A percentile compares a stretch with the other conserved stretches of the same genome.
Evolutionary conservation across 2,329 filamentous ascomycete genomes (phyloP).

Genomic region (Neurospora crassa): DNA sequence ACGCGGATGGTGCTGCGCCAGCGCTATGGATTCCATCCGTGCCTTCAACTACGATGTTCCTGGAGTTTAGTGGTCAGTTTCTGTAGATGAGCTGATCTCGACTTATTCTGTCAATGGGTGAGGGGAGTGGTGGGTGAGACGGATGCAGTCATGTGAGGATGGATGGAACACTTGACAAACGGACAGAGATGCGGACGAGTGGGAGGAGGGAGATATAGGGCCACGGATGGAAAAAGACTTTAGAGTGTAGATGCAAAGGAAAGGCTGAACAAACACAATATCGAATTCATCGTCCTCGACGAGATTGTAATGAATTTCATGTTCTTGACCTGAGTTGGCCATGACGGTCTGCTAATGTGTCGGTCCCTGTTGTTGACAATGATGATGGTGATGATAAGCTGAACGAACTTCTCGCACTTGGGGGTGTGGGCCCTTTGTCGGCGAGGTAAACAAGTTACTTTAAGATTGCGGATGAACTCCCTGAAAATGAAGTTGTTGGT

Average conservation of each 20-base stretch:
- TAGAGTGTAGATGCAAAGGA: background rate
- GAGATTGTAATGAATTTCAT: constrained; percentile 31
- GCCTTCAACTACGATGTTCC: constrained; percentile 31
- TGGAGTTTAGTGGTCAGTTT: constrained; percentile 7
- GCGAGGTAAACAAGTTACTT: background rate
- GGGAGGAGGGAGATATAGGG: background rate
- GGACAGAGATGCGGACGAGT: background rate
- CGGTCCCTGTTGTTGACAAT: background rate
- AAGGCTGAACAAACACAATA: constrained; percentile 35
- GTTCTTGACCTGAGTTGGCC: constrained; percentile 1
- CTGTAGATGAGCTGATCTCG: background rate
- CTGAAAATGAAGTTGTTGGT: background rate
- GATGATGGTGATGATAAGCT: background rate
- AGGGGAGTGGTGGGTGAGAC: background rate
- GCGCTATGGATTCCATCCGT: constrained; percentile 3
- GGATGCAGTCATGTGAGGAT: background rate
- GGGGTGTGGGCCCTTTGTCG: background rate
- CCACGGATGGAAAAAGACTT: background rate
- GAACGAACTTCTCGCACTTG: background rate
- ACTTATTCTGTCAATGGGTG: background rate
- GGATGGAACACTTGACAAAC: background rate
- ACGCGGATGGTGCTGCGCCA: background rate
- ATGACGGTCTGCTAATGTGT: background rate
- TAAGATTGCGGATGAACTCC: background rate
- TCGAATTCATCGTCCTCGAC: constrained; percentile 44